A percentile compares a stretch with the other conserved stretches of the same genome.
Conservation (phyloP, 805 yeast species). For the Nakazawaea molendinolei region DNA sequence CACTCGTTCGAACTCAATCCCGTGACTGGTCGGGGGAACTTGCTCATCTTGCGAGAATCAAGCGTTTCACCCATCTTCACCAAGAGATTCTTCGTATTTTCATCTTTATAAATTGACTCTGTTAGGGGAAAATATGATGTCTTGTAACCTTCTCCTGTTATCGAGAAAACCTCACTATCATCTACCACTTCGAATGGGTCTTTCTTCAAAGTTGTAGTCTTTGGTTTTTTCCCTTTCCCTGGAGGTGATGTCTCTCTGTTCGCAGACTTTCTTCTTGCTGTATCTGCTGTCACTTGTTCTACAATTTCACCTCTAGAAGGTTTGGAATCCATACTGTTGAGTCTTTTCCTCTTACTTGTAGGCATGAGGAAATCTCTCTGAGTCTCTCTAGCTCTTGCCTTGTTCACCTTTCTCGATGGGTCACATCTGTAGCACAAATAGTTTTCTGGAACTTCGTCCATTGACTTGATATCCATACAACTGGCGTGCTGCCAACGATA, state of each 20-base stretch:
- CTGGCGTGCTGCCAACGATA: slow-evolving; percentile 92
- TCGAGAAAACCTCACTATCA: slow-evolving; percentile 5
- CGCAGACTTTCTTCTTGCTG: too few relatives aligned
- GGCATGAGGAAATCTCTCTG: slow-evolving; percentile 30
- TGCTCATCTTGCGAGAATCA: not conserved
- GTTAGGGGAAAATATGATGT: slow-evolving; percentile 11
- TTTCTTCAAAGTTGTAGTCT: not conserved
- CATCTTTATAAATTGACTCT: slow-evolving; percentile 18
- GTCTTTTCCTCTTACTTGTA: slow-evolving; percentile 21
- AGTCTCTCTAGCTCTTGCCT: slow-evolving; percentile 25
- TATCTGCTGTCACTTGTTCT: not conserved
- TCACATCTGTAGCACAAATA: slow-evolving; percentile 78
- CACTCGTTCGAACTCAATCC: slow-evolving; percentile 21
- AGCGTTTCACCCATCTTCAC: slow-evolving; percentile 16
- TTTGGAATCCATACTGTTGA: slow-evolving; percentile 11
- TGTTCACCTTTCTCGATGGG: slow-evolving; percentile 33
- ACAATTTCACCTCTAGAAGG: slow-evolving; percentile 9
- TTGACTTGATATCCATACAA: slow-evolving; percentile 75
- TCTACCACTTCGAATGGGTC: slow-evolving; percentile 8
- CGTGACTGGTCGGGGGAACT: slow-evolving; percentile 15
- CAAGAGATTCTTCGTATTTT: slow-evolving; percentile 18
- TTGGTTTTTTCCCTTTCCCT: slow-evolving; percentile 7
- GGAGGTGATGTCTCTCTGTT: too few relatives aligned
- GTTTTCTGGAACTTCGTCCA: slow-evolving; percentile 74
- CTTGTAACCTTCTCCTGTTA: slow-evolving; percentile 9